Base-by-base conservation (phyloP, 2,329 filamentous ascomycete species). In the Xylaria sp. region DNA sequence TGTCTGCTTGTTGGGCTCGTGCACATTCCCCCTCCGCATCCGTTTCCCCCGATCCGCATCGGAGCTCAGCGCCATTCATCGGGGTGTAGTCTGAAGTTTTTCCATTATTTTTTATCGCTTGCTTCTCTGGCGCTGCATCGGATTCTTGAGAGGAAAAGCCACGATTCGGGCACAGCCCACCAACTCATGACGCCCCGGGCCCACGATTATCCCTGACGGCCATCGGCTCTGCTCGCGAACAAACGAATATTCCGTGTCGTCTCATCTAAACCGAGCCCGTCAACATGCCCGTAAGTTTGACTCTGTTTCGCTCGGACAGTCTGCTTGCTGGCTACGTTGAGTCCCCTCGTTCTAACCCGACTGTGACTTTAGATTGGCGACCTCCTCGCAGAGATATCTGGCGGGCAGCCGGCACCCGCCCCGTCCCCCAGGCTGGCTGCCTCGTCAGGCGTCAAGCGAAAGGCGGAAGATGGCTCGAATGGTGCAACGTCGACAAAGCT, bases 331-430 rank as follows among this genome's bases (percentile, higher is more conserved):
- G 34, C 50, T 61, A n/a, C 62, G 32, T n/a, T 48, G 46, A 32
- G 44, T 39, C 46, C 9, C 55, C 54, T 68, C 54, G 60, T 73
- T 68, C 68, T 73, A 74, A 74, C 64, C 68, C 66, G 55, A 23
- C 25, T 66, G 61, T 58, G 66, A 66, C 51, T 70, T 52, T 68
- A 87, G 85, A 88, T 89, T 74, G 80, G 84, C 70, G 86, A 89
- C 72, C 81, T 89, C n/a, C 83, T 89, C 41, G 89, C 88, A 73
- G 86, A 88, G 77, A 91, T 91, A 73, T 87, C 83, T 72, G 89
- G 88, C 76, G 84, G 84, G 71, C 83, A 85, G 76, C 80, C 81
- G 34, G 77, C 81, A 10, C 74, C 84, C 15, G 74, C 77, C 54
- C 74, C 75, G 59, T 67, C 81, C 12, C 48, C 76, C 2, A 75